Percentiles rank a stretch among this genome's conserved stretches.
These are phyloP conservation scores for Patellaria atrata DNA, from an alignment of 495 filamentous ascomycete genomes.

Conservation along the genomic window DNA sequence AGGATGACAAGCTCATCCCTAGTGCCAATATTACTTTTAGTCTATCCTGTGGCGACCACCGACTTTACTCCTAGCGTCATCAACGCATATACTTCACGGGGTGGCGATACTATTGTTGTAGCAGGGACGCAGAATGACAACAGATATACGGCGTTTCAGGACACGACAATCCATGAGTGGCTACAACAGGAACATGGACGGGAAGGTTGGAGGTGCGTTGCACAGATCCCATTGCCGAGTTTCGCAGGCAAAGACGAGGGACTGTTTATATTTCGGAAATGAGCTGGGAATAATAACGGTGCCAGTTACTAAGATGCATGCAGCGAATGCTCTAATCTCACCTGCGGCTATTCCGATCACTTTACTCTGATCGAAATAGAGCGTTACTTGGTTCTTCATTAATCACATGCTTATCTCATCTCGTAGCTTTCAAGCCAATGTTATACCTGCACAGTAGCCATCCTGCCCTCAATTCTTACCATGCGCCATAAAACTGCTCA, in stretches of 20 bases:
- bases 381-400: background rate
- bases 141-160: conserved; percentile 47
- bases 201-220: conserved; percentile 18
- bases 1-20: too few relatives aligned
- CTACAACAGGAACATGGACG: conserved; percentile 31
- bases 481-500: conserved; percentile 27
- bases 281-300: too few relatives aligned
- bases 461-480: too few relatives aligned
- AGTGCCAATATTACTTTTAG: conserved; percentile 40
- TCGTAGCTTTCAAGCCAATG: too few relatives aligned
- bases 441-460: too few relatives aligned
- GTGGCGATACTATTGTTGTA: conserved; percentile 43
- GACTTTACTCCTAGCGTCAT: conserved; percentile 41
- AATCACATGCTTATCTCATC: too few relatives aligned
- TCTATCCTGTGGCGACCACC: conserved; percentile 44
- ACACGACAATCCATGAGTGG: conserved; percentile 40
- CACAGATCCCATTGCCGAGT: conserved; percentile 27
- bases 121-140: conserved; percentile 51
- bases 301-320: too few relatives aligned
- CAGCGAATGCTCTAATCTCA: too few relatives aligned
- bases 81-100: conserved; percentile 35
- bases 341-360: background rate
- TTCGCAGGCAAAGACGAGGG: conserved; percentile 32
- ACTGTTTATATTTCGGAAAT: conserved; percentile 30
- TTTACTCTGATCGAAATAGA: background rate